These are phyloP conservation scores for Populus nigra DNA, from an alignment of 345 rosid genomes.

Conservation along the genomic window DNA sequence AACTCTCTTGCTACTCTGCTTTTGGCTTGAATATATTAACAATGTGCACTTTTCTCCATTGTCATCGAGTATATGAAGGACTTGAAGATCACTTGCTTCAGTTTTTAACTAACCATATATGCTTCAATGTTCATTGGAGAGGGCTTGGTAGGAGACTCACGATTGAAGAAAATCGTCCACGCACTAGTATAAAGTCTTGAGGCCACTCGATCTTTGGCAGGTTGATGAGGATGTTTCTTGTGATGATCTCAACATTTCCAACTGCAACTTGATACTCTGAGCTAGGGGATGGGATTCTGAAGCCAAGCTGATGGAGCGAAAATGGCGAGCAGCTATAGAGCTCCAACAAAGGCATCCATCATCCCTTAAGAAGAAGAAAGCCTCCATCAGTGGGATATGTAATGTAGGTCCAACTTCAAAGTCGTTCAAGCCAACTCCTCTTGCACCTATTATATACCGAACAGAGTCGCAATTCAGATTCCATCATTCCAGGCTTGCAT, in stretches of 20 bases:
- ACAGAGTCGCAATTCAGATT: neutral
- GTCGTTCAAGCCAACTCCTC: neutral
- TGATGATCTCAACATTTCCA: constrained; percentile 22
- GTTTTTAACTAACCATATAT: neutral
- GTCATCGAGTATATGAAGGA: neutral
- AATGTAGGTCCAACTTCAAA: neutral
- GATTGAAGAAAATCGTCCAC: constrained; percentile 3
- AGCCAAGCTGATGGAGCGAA: constrained; percentile 40
- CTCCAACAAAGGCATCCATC: constrained; percentile 9
- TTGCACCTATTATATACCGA: neutral
- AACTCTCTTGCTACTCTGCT: no score
- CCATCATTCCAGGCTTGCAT: neutral
- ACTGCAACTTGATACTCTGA: constrained; percentile 27
- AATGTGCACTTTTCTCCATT: constrained; percentile 3
- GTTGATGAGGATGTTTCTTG: neutral
- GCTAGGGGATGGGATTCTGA: constrained; percentile 31
- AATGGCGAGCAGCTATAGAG: neutral
- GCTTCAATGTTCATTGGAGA: neutral
- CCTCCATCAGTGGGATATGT: neutral
- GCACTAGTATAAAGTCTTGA: neutral
- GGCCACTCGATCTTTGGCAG: neutral
- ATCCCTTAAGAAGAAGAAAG: neutral
- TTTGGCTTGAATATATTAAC: no score
- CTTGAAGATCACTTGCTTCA: neutral
- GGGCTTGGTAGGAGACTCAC: neutral